A percentile compares a stretch with the other conserved stretches of the same genome.
Evolutionary conservation across 2,329 filamentous ascomycete species (phyloP).

Genomic region (Xylariaceae sp.): DNA sequence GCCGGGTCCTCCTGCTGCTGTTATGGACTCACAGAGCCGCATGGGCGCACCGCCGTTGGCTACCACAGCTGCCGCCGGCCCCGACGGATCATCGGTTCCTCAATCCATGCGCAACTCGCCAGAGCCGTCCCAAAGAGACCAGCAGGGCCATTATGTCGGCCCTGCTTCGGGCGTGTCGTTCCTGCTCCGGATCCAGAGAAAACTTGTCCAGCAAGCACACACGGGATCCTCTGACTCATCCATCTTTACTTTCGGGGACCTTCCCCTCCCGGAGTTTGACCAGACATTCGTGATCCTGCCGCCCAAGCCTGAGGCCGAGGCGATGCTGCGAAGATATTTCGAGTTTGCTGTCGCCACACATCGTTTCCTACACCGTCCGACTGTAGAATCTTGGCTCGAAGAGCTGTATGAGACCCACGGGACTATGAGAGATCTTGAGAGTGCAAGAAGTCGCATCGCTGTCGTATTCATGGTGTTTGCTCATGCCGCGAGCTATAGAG

Average conservation of each 20-base stretch:
- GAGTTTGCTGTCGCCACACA: conserved; percentile 38
- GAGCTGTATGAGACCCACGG: conserved; percentile 42
- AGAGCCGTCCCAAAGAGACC: conserved; percentile 40
- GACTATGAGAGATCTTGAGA: conserved; percentile 33
- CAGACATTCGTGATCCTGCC: conserved; percentile 39
- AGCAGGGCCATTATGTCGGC: conserved; percentile 43
- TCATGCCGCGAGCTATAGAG: conserved; percentile 30
- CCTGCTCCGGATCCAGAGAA: conserved; percentile 44
- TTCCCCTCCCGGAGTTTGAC: conserved; percentile 41
- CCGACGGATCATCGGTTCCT: too few species aligned
- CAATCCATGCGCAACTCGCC: conserved; percentile 31
- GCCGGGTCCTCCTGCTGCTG: too few species aligned
- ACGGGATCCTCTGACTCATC: conserved; percentile 33
- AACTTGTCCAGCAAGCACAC: conserved; percentile 35
- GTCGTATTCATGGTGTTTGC: conserved; percentile 42
- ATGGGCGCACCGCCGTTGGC: too few species aligned
- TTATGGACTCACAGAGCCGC: too few species aligned
- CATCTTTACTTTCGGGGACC: conserved; percentile 47
- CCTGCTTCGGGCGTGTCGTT: conserved; percentile 45
- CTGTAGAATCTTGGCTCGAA: conserved; percentile 37
- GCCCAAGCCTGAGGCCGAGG: conserved; percentile 21
- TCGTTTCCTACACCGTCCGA: conserved; percentile 39
- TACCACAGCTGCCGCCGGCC: too few species aligned
- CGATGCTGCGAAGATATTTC: conserved; percentile 35
- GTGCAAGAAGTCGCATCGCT: conserved; percentile 34